phyloP scores from a whole-genome alignment of 2,329 filamentous ascomycete species.

The Fusarium neocosmosporiellum region DNA sequence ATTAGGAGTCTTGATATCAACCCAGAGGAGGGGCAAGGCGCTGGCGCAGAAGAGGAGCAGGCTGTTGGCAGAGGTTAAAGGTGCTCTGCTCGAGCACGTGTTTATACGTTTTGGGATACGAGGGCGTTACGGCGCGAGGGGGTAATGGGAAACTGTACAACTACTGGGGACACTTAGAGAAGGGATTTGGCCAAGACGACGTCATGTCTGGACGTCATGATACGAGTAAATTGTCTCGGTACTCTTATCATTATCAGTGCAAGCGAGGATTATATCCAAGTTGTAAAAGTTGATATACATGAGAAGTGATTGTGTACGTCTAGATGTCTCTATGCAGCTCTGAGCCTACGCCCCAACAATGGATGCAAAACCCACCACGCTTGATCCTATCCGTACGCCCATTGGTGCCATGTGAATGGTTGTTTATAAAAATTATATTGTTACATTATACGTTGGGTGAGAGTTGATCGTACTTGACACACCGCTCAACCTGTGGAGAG shows the following conservation, averaged over 20 bases:
- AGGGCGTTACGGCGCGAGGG: conserved; percentile 6
- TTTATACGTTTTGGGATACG: conserved; percentile 14
- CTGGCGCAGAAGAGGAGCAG: conserved; percentile 52
- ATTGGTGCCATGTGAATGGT: not conserved
- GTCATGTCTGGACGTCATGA: conserved; percentile 14
- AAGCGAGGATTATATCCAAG: not conserved
- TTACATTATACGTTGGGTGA: conserved; percentile 80
- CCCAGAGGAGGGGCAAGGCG: not conserved
- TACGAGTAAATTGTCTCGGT: conserved; percentile 4
- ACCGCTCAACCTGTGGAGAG: conserved; percentile 75
- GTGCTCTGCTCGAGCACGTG: not conserved
- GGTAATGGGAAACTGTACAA: conserved; percentile 23
- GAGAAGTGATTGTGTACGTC: conserved; percentile 7
- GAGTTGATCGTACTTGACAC: conserved; percentile 90
- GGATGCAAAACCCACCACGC: not conserved
- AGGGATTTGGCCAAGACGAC: conserved; percentile 9
- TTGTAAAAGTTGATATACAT: not conserved
- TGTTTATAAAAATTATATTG: conserved; percentile 16
- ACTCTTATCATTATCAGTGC: not conserved
- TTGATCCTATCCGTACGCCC: conserved; percentile 25
- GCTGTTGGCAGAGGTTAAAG: conserved; percentile 57
- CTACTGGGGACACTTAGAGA: conserved; percentile 25
- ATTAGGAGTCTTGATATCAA: not conserved
- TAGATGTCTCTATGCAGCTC: conserved; percentile 6
- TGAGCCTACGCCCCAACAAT: not conserved